Evolutionary conservation across 2,329 filamentous ascomycete genomes (phyloP).

Genomic region (Didymella lethalis): DNA sequence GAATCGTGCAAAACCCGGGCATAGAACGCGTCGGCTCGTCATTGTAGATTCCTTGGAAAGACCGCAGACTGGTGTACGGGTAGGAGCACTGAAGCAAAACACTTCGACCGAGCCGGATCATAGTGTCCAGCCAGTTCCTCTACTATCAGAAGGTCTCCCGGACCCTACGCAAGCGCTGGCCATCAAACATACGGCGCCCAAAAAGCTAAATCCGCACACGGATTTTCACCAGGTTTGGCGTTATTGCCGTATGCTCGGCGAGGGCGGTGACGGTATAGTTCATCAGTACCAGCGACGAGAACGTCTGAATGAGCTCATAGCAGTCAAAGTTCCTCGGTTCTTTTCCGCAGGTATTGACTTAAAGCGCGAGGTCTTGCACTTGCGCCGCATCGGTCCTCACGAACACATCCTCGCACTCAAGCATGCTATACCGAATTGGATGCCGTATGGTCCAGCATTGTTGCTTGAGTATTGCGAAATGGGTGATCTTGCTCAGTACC

Average conservation of each 20-base stretch:
- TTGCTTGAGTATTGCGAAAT: conserved; percentile 31
- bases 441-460: conserved; percentile 25
- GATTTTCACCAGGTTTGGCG: conserved; percentile 1
- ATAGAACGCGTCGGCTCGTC: background rate
- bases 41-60: too few relatives aligned
- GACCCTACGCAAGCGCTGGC: background rate
- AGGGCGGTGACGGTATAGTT: conserved; percentile 24
- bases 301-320: background rate
- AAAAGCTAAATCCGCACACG: background rate
- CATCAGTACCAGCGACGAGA: conserved; percentile 4
- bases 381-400: conserved; percentile 2
- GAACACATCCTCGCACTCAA: conserved; percentile 12
- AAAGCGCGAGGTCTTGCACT: conserved; percentile 1
- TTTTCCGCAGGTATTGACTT: background rate
- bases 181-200: background rate
- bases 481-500: conserved; percentile 27
- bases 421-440: conserved; percentile 7
- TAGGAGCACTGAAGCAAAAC: background rate
- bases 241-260: conserved; percentile 8
- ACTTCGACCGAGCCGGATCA: background rate
- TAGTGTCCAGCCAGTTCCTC: background rate
- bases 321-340: conserved; percentile 8
- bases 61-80: background rate
- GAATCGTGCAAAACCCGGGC: background rate
- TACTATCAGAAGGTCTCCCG: background rate